A percentile compares a stretch with the other conserved stretches of the same genome.
These are phyloP conservation scores for Mycena sanguinolenta DNA, from an alignment of 768 basidiomycete species.

Conservation along the genomic window DNA sequence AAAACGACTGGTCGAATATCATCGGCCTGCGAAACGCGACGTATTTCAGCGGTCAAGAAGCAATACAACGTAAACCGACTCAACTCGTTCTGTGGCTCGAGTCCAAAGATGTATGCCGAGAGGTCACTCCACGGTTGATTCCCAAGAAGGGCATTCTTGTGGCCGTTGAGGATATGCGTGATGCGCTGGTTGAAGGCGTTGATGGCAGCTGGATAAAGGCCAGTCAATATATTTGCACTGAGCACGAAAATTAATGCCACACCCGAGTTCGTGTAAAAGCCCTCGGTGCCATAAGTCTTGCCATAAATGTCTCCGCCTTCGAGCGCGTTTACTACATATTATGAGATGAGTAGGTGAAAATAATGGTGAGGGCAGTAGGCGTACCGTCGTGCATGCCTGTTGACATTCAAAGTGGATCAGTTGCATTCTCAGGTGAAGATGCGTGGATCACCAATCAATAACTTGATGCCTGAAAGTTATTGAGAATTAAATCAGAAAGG, in stretches of 20 bases:
- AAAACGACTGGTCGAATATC: constrained; percentile 2
- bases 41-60: background rate
- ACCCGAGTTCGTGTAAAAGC: constrained; percentile 49
- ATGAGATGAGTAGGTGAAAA: constrained; percentile 29
- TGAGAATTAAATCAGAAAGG: background rate
- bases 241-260: constrained; percentile 9
- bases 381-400: constrained; percentile 40
- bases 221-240: too few species aligned
- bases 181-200: constrained; percentile 52
- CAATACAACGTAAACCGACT: background rate
- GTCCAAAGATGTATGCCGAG: constrained; percentile 52
- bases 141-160: constrained; percentile 50
- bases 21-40: background rate
- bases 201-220: constrained; percentile 38
- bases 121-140: constrained; percentile 53
- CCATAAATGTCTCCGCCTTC: constrained; percentile 50
- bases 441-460: constrained; percentile 30
- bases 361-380: background rate
- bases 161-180: constrained; percentile 50
- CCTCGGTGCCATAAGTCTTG: constrained; percentile 43
- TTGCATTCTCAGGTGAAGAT: background rate
- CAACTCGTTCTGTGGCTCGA: constrained; percentile 54
- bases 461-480: constrained; percentile 32
- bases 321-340: constrained; percentile 48
- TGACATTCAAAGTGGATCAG: background rate